Conservation (phyloP, 108 stramenopile genomes). For the Nitzschia palea region DNA sequence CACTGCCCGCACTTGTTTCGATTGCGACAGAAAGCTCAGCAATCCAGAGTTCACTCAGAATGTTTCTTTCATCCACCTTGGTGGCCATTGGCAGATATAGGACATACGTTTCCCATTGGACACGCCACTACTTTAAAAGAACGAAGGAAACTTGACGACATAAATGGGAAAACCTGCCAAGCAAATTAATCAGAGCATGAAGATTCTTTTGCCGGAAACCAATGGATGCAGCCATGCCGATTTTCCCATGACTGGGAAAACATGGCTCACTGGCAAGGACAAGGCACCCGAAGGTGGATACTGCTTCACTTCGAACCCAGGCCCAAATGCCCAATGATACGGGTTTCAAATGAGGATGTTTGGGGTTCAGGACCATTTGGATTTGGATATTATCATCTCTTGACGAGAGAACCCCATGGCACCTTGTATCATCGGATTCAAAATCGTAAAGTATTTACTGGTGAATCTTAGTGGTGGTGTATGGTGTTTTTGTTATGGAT, state of each 20-base stretch:
- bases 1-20: too few relatives aligned
- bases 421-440: slow-evolving; percentile 1
- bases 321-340: not conserved
- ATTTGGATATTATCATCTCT: slow-evolving; percentile 12
- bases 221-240: slow-evolving; percentile 8
- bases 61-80: too few relatives aligned
- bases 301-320: slow-evolving; percentile 6
- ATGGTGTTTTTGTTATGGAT: not conserved
- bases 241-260: slow-evolving; percentile 5
- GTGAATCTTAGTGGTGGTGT: not conserved
- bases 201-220: slow-evolving; percentile 7
- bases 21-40: too few relatives aligned
- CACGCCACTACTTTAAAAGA: too few relatives aligned
- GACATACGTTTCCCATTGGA: too few relatives aligned
- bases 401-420: slow-evolving; percentile 4
- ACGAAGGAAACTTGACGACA: not conserved
- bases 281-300: slow-evolving; percentile 6
- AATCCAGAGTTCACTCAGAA: too few relatives aligned
- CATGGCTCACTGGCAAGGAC: not conserved
- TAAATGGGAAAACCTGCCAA: slow-evolving; percentile 7
- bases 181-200: slow-evolving; percentile 7
- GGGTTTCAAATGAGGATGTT: slow-evolving; percentile 10
- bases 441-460: not conserved
- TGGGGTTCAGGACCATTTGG: slow-evolving; percentile 13
- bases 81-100: too few relatives aligned